Evolutionary conservation across 805 yeast species (phyloP).

Genomic region (Candida anglica): DNA sequence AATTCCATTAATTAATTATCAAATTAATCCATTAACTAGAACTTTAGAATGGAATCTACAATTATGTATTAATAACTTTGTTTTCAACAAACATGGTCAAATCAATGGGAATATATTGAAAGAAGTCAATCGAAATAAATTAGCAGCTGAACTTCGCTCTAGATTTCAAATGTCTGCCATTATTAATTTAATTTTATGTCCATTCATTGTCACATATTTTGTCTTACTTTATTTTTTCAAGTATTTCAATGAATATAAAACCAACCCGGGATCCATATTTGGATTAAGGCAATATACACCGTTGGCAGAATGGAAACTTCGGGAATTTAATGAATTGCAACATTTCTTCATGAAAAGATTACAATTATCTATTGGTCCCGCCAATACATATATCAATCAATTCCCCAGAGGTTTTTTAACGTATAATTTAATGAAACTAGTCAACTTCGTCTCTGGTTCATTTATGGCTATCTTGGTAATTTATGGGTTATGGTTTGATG

Average conservation of each 20-base stretch:
- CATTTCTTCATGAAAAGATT: slow-evolving; percentile 82
- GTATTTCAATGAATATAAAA: slow-evolving; percentile 88
- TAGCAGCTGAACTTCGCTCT: slow-evolving; percentile 67
- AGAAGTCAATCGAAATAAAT: slow-evolving; percentile 60
- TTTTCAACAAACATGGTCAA: slow-evolving; percentile 81
- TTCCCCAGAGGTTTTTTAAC: slow-evolving; percentile 73
- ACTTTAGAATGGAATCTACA: slow-evolving; percentile 94
- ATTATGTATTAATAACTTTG: slow-evolving; percentile 80
- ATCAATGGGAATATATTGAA: slow-evolving; percentile 67
- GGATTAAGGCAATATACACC: slow-evolving; percentile 82
- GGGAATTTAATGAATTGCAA: slow-evolving; percentile 91
- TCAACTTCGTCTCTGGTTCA: slow-evolving; percentile 76
- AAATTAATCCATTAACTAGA: slow-evolving; percentile 55
- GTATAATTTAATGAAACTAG: slow-evolving; percentile 31
- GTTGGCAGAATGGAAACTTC: slow-evolving; percentile 87
- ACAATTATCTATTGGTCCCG: slow-evolving; percentile 72
- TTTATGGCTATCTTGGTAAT: slow-evolving; percentile 73
- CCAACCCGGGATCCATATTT: slow-evolving; percentile 78
- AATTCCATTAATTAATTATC: slow-evolving; percentile 12
- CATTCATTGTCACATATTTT: slow-evolving; percentile 81
- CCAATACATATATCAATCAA: slow-evolving; percentile 80
- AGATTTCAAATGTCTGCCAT: slow-evolving; percentile 87
- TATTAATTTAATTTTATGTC: slow-evolving; percentile 77
- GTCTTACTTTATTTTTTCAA: slow-evolving; percentile 79
- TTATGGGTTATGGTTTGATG: slow-evolving; percentile 73